These are phyloP conservation scores for Lodderomyces margitis DNA, from an alignment of 1,139 yeast species.

Conservation along the genomic window DNA sequence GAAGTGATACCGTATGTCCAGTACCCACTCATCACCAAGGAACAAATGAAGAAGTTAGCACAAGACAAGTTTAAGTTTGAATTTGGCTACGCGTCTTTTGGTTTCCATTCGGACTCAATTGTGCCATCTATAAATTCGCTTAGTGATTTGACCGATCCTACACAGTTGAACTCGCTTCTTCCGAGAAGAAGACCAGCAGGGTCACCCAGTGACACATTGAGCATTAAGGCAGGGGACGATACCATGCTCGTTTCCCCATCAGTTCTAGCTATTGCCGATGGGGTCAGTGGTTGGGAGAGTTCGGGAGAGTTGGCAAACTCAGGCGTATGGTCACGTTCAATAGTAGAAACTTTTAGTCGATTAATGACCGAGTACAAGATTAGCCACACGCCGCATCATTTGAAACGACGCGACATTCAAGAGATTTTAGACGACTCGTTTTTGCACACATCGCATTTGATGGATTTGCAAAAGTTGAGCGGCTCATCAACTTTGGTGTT, in stretches of 20 bases:
- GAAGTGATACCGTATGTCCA: constrained; percentile 39
- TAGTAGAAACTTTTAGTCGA: constrained; percentile 52
- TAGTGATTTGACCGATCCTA: constrained; percentile 51
- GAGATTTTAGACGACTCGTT: constrained; percentile 51
- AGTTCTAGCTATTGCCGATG: constrained; percentile 59
- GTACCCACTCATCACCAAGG: constrained; percentile 42
- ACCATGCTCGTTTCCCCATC: constrained; percentile 61
- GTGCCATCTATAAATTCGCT: constrained; percentile 48
- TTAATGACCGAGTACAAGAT: constrained; percentile 47
- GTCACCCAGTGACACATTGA: constrained; percentile 52
- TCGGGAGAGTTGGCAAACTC: constrained; percentile 36
- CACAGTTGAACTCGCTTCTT: constrained; percentile 44
- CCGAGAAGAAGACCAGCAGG: constrained; percentile 56
- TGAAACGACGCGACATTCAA: constrained; percentile 44
- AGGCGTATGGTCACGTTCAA: constrained; percentile 57
- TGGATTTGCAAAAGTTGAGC: constrained; percentile 48
- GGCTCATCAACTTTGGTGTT: constrained; percentile 56
- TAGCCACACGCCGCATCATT: constrained; percentile 42
- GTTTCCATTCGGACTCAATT: constrained; percentile 43
- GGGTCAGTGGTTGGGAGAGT: constrained; percentile 61
- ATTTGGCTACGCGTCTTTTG: constrained; percentile 47
- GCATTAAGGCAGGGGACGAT: constrained; percentile 59
- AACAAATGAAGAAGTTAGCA: constrained; percentile 36
- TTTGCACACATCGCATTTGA: constrained; percentile 50
- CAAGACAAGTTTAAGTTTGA: constrained; percentile 46